A percentile compares a stretch with the other conserved stretches of the same genome.
Conservation (phyloP, 345 rosid species). For the Abelmoschus esculentus region DNA sequence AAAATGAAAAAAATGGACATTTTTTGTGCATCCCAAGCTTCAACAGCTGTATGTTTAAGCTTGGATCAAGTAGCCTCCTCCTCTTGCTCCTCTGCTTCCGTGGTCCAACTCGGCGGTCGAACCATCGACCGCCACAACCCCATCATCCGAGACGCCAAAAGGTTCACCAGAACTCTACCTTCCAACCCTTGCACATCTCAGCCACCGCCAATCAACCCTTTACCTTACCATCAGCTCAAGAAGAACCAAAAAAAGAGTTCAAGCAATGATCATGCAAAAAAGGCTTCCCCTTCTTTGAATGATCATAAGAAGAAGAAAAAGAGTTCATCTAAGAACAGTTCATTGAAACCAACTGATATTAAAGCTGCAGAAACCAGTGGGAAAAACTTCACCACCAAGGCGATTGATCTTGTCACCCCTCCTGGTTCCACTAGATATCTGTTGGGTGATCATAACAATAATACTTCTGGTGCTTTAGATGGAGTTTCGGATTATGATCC, state of each 20-base stretch:
- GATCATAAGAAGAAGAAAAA: constrained; percentile 35
- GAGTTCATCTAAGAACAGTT: constrained; percentile 14
- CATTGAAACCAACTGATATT: constrained; percentile 15
- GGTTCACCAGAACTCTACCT: constrained; percentile 38
- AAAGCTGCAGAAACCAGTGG: constrained; percentile 2
- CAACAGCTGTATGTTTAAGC: constrained; percentile 63
- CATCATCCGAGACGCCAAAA: constrained; percentile 60
- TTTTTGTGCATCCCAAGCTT: constrained; percentile 83
- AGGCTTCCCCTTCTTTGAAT: constrained; percentile 1
- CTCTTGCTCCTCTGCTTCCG: constrained; percentile 19
- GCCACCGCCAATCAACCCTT: constrained; percentile 34
- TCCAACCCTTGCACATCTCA: constrained; percentile 32
- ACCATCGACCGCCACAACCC: constrained; percentile 88
- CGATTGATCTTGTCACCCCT: constrained; percentile 42
- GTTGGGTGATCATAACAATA: constrained; percentile 29
- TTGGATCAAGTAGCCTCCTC: constrained; percentile 42
- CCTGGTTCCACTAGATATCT: constrained; percentile 68
- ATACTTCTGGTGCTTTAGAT: constrained; percentile 16
- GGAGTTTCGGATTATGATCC: constrained; percentile 41
- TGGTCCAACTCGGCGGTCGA: constrained; percentile 39
- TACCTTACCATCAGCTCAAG: constrained; percentile 33
- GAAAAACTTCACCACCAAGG: constrained; percentile 30
- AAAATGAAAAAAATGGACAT: constrained; percentile 44
- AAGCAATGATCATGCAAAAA: constrained; percentile 17
- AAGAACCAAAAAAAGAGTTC: constrained; percentile 28